Percentiles rank a stretch among this genome's conserved stretches.
These are phyloP conservation scores for Rhypophila decipiens DNA, from an alignment of 495 filamentous ascomycete genomes.

Conservation along the genomic window DNA sequence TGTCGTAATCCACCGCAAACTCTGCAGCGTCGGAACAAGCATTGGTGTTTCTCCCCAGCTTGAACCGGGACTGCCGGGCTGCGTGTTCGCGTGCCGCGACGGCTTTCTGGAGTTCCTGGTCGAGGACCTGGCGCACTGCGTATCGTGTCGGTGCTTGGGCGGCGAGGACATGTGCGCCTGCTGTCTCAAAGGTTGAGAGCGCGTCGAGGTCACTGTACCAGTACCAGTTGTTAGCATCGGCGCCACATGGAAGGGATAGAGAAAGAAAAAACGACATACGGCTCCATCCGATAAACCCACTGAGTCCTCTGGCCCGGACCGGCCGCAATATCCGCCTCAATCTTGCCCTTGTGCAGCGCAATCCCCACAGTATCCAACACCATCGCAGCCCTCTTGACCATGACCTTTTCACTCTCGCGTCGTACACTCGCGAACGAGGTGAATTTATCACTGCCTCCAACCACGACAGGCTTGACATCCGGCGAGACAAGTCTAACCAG, in stretches of 20 bases:
- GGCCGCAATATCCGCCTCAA: slow-evolving; percentile 53
- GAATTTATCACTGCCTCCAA: slow-evolving; percentile 61
- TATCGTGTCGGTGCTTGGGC: slow-evolving; percentile 67
- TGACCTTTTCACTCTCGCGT: slow-evolving; percentile 71
- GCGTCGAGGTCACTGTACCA: slow-evolving; percentile 50
- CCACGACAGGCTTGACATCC: slow-evolving; percentile 84
- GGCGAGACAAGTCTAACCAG: slow-evolving; percentile 77
- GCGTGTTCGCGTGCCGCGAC: slow-evolving; percentile 53
- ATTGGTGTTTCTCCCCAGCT: slow-evolving; percentile 23
- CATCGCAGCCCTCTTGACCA: slow-evolving; percentile 70
- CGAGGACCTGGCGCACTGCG: slow-evolving; percentile 85
- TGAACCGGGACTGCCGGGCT: slow-evolving; percentile 50
- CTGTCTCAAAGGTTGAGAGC: slow-evolving; percentile 57
- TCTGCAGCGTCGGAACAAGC: background rate
- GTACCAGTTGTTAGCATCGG: slow-evolving; percentile 2
- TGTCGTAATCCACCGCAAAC: slow-evolving; percentile 31
- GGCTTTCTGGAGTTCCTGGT: slow-evolving; percentile 76
- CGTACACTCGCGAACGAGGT: slow-evolving; percentile 75
- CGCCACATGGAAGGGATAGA: background rate
- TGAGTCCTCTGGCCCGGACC: slow-evolving; percentile 42
- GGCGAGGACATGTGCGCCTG: slow-evolving; percentile 35
- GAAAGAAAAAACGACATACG: slow-evolving; percentile 48
- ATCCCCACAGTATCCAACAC: slow-evolving; percentile 76
- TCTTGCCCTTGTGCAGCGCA: slow-evolving; percentile 70
- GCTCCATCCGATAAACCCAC: slow-evolving; percentile 94